These are phyloP conservation scores for Volvox africanus DNA, from an alignment of 139 green algal species.

Conservation along the genomic window DNA sequence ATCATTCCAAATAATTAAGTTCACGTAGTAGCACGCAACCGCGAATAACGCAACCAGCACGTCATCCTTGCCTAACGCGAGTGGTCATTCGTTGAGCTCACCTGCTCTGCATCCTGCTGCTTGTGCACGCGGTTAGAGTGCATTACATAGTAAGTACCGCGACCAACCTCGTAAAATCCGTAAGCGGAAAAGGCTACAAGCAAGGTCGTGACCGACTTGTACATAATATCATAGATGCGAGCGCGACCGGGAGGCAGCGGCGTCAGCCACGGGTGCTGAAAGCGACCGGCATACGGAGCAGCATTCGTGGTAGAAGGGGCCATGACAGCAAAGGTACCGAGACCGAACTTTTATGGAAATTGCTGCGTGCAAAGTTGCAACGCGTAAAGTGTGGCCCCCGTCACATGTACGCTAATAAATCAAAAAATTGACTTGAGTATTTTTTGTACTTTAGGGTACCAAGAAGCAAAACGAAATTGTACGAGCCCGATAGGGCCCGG, in stretches of 20 bases:
- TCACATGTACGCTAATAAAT: not conserved
- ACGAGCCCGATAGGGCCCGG: not conserved
- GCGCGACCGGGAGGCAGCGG: conserved; percentile 48
- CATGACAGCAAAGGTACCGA: not conserved
- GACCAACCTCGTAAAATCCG: conserved; percentile 51
- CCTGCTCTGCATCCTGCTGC: conserved; percentile 14
- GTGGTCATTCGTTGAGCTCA: not conserved
- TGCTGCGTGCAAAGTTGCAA: not conserved
- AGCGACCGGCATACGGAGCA: conserved; percentile 24
- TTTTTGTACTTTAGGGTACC: no score
- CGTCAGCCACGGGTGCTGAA: conserved; percentile 56
- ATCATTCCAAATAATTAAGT: no score
- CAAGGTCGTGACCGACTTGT: conserved; percentile 50
- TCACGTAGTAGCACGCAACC: no score
- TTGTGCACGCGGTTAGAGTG: conserved; percentile 23
- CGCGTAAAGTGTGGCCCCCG: not conserved
- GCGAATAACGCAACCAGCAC: not conserved
- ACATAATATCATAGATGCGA: conserved; percentile 51
- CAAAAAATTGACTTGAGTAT: no score
- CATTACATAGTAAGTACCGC: conserved; percentile 62
- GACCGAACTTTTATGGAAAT: not conserved
- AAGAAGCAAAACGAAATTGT: no score
- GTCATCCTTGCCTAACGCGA: conserved; percentile 16
- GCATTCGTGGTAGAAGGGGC: not conserved
- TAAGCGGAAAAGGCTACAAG: conserved; percentile 47